Evolutionary conservation across 2,329 filamentous ascomycete genomes (phyloP), one percentile per base, ranked within the genome.

Genomic region (Cucurbitaria berberidis): DNA sequence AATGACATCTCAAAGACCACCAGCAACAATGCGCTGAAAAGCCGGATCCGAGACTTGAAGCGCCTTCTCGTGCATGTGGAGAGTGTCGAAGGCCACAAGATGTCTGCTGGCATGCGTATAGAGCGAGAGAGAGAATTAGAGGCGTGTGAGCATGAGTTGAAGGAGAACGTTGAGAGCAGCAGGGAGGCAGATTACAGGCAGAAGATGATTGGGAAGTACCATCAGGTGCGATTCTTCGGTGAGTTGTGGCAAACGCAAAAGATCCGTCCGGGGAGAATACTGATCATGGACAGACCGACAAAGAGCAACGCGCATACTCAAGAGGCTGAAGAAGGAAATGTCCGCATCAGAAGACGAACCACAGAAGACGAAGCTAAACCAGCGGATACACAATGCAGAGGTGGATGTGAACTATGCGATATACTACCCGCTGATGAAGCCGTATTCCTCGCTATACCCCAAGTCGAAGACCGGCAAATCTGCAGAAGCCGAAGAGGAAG

Each of bases 141-240:
- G 41, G 82, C 86, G 4, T 87, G 87, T 66, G 82, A 85, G 73
- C 80, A 84, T 59, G 87, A 89, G 66, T 79, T 93, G 53, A 80
- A 53, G 21, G 70, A 73, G 56, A 74, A 73, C 61, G 51, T 58
- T 15, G 57, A 53, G 32, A 60, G 76, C 4, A 81, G 84, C 57
- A 80, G 83, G 42, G 78, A 84, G 53, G 80, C 82, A 53, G 85
- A 86, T 64, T 87, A 86, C 76, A 82, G 81, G 68, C 82, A 85
- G 61, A 81, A 85, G 53, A 90, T 93, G 84, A 91, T 93, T 57
- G 81, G 81, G 45, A 89, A 87, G 73, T 95, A 92, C 66, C 90
- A 93, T 72, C 93, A 91, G 84, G 85, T 93, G 45, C 81, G 90
- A 24, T 95, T 95, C 72, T 93, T 93, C 74, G 90, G 90, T 89